Conservation (phyloP, 129 eudicot species). For the Pulicaria dysenterica region DNA sequence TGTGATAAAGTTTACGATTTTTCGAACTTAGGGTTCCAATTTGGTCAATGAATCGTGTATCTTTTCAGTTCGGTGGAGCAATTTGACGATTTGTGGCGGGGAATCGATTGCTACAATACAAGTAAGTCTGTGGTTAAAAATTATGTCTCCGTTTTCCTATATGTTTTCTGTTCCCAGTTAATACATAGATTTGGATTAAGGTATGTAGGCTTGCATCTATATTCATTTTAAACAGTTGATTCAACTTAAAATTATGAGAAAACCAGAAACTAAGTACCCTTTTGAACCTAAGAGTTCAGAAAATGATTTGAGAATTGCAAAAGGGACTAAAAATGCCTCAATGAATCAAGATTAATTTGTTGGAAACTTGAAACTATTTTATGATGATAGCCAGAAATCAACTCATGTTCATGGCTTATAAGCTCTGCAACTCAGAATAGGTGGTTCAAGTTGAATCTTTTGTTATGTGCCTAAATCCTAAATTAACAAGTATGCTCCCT, state of each 20-base stretch:
- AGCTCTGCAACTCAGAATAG: not conserved
- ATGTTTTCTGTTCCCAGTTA: not conserved
- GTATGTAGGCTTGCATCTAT: not conserved
- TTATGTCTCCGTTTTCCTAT: not conserved
- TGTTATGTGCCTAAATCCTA: too few relatives aligned
- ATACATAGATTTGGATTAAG: constrained; percentile 16
- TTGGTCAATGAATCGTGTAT: not conserved
- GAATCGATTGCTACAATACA: constrained; percentile 8
- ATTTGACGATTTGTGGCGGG: constrained; percentile 13
- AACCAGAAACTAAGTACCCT: not conserved
- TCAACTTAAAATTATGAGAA: not conserved
- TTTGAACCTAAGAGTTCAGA: not conserved
- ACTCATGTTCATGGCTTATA: too few relatives aligned
- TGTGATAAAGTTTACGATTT: not conserved
- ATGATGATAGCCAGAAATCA: not conserved
- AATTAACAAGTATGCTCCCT: too few relatives aligned
- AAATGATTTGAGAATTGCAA: not conserved
- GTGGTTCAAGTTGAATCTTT: not conserved
- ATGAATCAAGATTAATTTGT: not conserved
- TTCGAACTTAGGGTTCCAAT: not conserved
- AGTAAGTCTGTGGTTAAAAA: not conserved
- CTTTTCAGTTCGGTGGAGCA: not conserved
- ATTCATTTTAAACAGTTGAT: not conserved
- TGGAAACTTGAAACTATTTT: too few relatives aligned
- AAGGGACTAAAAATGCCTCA: not conserved